phyloP scores from a whole-genome alignment of 108 stramenopile species.

The Cyclotella cryptica region DNA sequence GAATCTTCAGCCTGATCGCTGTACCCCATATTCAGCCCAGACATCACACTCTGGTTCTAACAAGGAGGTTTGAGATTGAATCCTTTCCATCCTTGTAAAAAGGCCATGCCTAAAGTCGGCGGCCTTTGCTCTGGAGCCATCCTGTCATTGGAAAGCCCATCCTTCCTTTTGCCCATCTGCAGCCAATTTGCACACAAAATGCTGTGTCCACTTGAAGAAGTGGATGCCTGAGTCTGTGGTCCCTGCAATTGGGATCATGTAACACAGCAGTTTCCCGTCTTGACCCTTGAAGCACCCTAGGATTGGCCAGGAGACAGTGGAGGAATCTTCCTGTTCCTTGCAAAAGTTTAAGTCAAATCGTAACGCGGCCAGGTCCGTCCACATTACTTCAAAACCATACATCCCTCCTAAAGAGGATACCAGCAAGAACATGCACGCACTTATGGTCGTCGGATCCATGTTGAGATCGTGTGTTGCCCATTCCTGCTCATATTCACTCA shows the following conservation, averaged over 20 bases:
- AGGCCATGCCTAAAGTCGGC: neutral
- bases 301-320: slow-evolving; percentile 9
- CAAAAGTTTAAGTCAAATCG: neutral
- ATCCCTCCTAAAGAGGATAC: neutral
- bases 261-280: neutral
- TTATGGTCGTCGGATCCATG: neutral
- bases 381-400: too few species aligned
- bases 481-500: too few species aligned
- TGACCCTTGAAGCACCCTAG: slow-evolving; percentile 8
- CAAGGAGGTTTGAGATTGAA: neutral
- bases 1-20: neutral
- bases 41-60: neutral
- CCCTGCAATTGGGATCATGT: slow-evolving; percentile 21
- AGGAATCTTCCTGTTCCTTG: neutral
- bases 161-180: too few species aligned
- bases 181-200: neutral
- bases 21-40: neutral
- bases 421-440: neutral
- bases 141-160: neutral
- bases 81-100: neutral
- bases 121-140: neutral
- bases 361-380: neutral
- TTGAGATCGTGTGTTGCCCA: too few species aligned
- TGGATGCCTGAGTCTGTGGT: slow-evolving; percentile 7
- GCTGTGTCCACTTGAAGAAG: slow-evolving; percentile 22